Evolutionary conservation across 1,284 basidiomycete species (phyloP).

Genomic region (Fistulina hepatica): DNA sequence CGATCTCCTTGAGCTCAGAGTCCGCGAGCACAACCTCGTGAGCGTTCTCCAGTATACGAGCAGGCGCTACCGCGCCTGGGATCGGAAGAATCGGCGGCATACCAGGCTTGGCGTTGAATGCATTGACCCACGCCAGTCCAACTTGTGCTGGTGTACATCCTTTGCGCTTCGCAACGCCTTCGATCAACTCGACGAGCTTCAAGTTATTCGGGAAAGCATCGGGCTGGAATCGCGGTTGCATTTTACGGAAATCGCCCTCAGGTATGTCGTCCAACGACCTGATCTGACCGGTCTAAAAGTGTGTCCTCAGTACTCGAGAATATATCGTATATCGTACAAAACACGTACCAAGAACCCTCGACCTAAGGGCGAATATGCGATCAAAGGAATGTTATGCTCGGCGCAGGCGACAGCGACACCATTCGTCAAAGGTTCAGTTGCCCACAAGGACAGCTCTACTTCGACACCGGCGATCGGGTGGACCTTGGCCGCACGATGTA

Average conservation of each 20-base stretch:
- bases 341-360: slow-evolving; percentile 37
- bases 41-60: slow-evolving; percentile 10
- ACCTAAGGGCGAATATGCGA: slow-evolving; percentile 34
- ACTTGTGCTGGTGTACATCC: slow-evolving; percentile 45
- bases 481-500: slow-evolving; percentile 30
- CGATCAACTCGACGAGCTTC: slow-evolving; percentile 38
- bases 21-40: background rate
- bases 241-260: slow-evolving; percentile 20
- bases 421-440: slow-evolving; percentile 12
- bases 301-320: background rate
- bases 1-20: slow-evolving; percentile 1
- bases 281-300: slow-evolving; percentile 33
- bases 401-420: slow-evolving; percentile 13
- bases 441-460: slow-evolving; percentile 20
- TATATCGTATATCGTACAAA: slow-evolving; percentile 3
- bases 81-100: slow-evolving; percentile 41
- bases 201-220: slow-evolving; percentile 44
- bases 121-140: slow-evolving; percentile 48
- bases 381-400: slow-evolving; percentile 14
- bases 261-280: slow-evolving; percentile 30
- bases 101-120: slow-evolving; percentile 38
- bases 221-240: slow-evolving; percentile 19
- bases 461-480: slow-evolving; percentile 13
- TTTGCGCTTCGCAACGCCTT: slow-evolving; percentile 37
- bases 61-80: slow-evolving; percentile 32